Base-by-base conservation (phyloP, 192 early-diverging fungal genomes). In the Spizellomyces sp. region DNA sequence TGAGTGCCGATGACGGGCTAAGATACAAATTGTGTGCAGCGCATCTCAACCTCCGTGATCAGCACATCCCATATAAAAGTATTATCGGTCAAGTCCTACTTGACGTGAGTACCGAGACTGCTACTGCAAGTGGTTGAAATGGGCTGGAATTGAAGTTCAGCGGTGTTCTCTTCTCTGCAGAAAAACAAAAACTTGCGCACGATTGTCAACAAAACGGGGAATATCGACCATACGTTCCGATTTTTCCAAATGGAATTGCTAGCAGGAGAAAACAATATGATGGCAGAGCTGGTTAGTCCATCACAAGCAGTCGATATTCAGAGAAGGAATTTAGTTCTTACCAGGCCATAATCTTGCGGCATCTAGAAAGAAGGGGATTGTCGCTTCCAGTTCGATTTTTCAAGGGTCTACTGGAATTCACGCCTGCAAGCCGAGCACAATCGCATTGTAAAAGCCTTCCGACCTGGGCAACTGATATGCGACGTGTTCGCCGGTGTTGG, bases 371-470 rank as follows among this genome's bases (percentile, higher is more conserved):
- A 99, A 73, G 93, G 93, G 76, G 89, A 89, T 15, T 98, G 96
- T 81, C 83, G 77, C 64, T 98, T 98, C 78, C 77, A 83, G 58
- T 94, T 99, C 66, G 96, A 99, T 68, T 98, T 96, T 75, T 93
- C 96, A 12, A 87, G 92, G 63, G 98, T 99, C 5, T 99, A 99
- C 80, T 99, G 98, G 98, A 99, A 99, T 83, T 97, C 96, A 6
- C 88, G 98, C 9, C 85, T 99, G 60, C 95, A 98, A 69, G 79
- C 84, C 0, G 98, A 99, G 71, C 98, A 99, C 66, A 91, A 94
- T 47, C 89, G 98, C 44, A 74, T 99, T n/a, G 92, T 96, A 22
- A 57, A 60, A n/a, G 56, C 77, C 67, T 99, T 99, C 77, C 76
- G 80, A 15, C 66, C 75, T 50, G 87, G 85, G 4, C 88, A 92